phyloP scores from a whole-genome alignment of 148 eudicot genomes.

The Dysphania ambrosioides region DNA sequence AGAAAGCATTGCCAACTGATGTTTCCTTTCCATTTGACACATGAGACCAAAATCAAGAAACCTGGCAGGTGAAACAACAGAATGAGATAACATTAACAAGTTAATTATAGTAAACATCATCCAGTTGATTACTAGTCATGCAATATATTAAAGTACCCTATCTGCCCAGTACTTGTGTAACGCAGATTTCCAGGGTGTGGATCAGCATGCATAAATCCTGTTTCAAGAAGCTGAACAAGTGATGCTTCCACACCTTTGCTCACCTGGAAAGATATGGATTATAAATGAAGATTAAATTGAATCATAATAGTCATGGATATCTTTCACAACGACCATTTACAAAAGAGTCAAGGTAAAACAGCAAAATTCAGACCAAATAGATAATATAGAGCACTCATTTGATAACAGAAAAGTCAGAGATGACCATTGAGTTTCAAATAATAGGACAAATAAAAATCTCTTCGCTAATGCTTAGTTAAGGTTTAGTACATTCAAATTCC shows the following conservation, averaged over 20 bases:
- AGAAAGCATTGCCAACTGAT: slow-evolving; percentile 95
- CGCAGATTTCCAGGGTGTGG: slow-evolving; percentile 98
- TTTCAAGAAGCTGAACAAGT: slow-evolving; percentile 88
- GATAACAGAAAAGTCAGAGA: background rate
- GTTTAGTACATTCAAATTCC: background rate
- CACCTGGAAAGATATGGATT: slow-evolving; percentile 35
- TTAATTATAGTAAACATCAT: background rate
- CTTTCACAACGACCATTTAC: too few species aligned
- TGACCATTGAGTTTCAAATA: background rate
- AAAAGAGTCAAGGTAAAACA: too few species aligned
- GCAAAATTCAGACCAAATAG: too few species aligned
- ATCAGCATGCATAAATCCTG: slow-evolving; percentile 95
- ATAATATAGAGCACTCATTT: background rate
- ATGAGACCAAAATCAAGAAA: slow-evolving; percentile 94
- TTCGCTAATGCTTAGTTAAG: background rate
- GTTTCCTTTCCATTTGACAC: slow-evolving; percentile 94
- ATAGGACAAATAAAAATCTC: background rate
- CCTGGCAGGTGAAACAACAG: slow-evolving; percentile 37
- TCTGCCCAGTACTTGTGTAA: slow-evolving; percentile 72
- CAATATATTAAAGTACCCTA: slow-evolving; percentile 52
- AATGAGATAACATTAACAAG: slow-evolving; percentile 9
- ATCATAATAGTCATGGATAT: background rate
- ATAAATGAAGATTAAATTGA: background rate
- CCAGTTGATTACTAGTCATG: background rate
- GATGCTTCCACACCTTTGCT: slow-evolving; percentile 94